Conservation (phyloP, 2,329 filamentous ascomycete genomes). For the Pestalotiopsis sp. region DNA sequence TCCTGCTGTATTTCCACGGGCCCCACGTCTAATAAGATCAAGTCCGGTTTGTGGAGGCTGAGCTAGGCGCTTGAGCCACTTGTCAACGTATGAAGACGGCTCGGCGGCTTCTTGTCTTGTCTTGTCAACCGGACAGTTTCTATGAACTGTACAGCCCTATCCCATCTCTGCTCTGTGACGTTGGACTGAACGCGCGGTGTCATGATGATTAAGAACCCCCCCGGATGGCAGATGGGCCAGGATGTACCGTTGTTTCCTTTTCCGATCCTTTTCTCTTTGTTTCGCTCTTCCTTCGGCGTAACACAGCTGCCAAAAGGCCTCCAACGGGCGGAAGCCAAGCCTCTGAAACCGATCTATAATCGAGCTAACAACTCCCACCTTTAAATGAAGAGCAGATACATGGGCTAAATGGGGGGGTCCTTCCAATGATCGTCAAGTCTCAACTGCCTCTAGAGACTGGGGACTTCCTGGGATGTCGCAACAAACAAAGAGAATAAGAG, state of each 20-base stretch:
- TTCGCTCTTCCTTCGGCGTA: neutral
- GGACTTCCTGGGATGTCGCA: neutral
- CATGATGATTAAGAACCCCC: neutral
- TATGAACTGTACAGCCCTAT: neutral
- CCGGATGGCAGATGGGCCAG: neutral
- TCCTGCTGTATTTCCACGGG: slow-evolving; percentile 16
- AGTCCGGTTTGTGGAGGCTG: slow-evolving; percentile 16
- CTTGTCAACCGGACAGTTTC: neutral
- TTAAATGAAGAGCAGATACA: neutral
- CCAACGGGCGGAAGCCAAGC: neutral
- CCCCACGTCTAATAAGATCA: slow-evolving; percentile 14
- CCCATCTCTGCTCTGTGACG: neutral
- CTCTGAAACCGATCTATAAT: neutral
- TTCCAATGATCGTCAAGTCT: neutral
- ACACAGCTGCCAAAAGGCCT: neutral
- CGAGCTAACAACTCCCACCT: neutral
- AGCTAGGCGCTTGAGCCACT: slow-evolving; percentile 15
- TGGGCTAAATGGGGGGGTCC: neutral
- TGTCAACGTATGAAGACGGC: neutral
- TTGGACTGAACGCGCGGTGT: neutral
- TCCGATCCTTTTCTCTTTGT: neutral
- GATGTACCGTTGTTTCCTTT: neutral
- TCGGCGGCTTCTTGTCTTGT: neutral
- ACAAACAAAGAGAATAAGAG: neutral
- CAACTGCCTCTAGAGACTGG: neutral